Conservation (phyloP, 2,329 filamentous ascomycete genomes). For the Exophiala mesophila region DNA sequence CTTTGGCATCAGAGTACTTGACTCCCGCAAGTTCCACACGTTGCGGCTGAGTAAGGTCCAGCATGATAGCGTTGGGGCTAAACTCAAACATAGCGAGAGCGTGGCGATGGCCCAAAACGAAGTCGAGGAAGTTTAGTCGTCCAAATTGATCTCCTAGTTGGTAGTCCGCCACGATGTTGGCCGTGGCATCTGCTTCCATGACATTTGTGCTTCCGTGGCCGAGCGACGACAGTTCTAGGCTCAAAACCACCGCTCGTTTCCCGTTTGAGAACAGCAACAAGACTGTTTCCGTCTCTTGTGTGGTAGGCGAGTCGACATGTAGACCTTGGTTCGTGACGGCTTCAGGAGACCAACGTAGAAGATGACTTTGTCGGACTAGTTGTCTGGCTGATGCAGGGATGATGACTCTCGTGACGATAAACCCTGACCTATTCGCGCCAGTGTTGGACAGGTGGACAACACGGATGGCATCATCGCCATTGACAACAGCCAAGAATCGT, state of each 20-base stretch:
- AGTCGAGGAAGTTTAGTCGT: constrained; percentile 19
- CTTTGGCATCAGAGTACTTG: constrained; percentile 20
- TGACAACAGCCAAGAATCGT: constrained; percentile 12
- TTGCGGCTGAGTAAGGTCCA: constrained; percentile 19
- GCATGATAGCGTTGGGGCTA: constrained; percentile 15
- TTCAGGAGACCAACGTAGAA: constrained; percentile 22
- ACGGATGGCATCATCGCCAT: constrained; percentile 15
- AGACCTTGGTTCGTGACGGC: constrained; percentile 1
- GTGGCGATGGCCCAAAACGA: constrained; percentile 22
- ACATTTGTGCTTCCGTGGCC: constrained; percentile 2
- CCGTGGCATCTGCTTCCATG: too few relatives aligned
- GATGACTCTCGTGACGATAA: constrained; percentile 11
- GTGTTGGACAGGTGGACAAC: constrained; percentile 13
- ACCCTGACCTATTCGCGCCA: constrained; percentile 3
- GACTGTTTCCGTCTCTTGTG: constrained; percentile 6
- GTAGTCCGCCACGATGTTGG: constrained; percentile 21
- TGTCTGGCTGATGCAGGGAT: constrained; percentile 2
- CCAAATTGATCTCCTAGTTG: constrained; percentile 20
- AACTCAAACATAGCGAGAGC: constrained; percentile 22
- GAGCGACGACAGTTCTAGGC: constrained; percentile 9
- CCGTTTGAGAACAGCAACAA: constrained; percentile 21
- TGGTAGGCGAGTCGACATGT: constrained; percentile 10
- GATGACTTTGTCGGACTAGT: constrained; percentile 11
- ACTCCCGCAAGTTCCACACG: constrained; percentile 20
- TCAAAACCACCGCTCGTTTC: constrained; percentile 17